phyloP scores from a whole-genome alignment of 192 early-diverging fungal species.

The Paraglomus brasilianum region DNA sequence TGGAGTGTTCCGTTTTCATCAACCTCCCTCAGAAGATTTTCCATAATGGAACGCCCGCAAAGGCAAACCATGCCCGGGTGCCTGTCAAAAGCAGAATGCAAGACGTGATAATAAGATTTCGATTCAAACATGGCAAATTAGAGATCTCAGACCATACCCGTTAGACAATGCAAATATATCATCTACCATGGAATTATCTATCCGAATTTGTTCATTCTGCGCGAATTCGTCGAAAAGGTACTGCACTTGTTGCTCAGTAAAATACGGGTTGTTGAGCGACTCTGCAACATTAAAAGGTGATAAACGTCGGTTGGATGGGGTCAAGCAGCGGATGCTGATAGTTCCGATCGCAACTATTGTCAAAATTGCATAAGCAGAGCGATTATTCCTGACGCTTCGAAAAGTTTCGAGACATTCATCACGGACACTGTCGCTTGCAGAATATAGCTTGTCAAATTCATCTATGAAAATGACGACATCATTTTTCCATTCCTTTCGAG shows the following conservation, averaged over 20 bases:
- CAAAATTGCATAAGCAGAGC: neutral
- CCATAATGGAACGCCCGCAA: conserved; percentile 16
- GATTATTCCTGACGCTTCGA: conserved; percentile 9
- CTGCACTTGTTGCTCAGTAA: neutral
- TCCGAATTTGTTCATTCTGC: too few relatives aligned
- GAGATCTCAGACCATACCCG: conserved; percentile 3
- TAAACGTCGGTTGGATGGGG: neutral
- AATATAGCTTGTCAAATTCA: conserved; percentile 28
- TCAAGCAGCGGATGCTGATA: neutral
- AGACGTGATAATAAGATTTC: too few relatives aligned
- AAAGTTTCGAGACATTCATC: neutral
- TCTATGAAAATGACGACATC: conserved; percentile 27
- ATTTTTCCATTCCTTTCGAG: neutral
- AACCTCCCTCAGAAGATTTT: neutral
- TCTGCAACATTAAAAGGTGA: conserved; percentile 6
- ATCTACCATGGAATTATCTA: neutral
- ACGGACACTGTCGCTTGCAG: neutral
- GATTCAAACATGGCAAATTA: neutral
- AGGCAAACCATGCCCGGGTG: conserved; percentile 15
- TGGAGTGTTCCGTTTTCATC: neutral
- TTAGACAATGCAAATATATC: conserved; percentile 5
- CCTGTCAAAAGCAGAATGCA: conserved; percentile 12
- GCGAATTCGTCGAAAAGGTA: neutral
- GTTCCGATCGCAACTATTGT: neutral
- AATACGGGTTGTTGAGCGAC: conserved; percentile 11